Evolutionary conservation across 2,329 filamentous ascomycete species (phyloP), one percentile per base, ranked within the genome.

Genomic region (Aspergillus japonicus): DNA sequence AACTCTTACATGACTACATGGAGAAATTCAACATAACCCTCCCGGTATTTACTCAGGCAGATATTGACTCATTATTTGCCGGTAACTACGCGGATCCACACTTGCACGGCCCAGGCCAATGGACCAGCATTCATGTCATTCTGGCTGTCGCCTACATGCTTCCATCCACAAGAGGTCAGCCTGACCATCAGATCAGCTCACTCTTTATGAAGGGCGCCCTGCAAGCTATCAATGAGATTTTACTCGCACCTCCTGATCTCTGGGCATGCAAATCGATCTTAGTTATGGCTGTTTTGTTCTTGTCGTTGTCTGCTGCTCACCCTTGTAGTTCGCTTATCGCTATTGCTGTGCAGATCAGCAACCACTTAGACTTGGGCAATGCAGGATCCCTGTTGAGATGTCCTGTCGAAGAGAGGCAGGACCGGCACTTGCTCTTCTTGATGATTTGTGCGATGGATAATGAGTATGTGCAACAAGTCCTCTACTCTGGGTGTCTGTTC

Each of bases 191-290:
- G 44, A 59, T 57, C 39, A 61, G 62, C 39, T 62, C 61, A 57
- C 51, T 64, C 7, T 64, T 62, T 19, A 62, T 66, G 11, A 64
- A 66, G 47, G 63, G 63, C 26, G 64, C 62, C 1, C 26, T 66
- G 19, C 53, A 56, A 3, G 50, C 56, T 7, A 56, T 64, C 4
- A 62, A 60, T 53, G 56, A 62, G 21, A 51, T 66, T 24, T 57
- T 56, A 21, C 56, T 66, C 8, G 53, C 61, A 12, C 57, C 63
- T 16, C 62, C 64, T 5, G 58, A 60, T 47, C 23, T 66, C 4
- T 59, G 59, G 56, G 60, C 60, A 11, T 50, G 64, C 12, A 62
- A 66, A 23, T 54, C 59, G 3, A 56, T 64, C n/a, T 14, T 66
- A 19, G 56, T 60, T 21, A 58, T 66, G 60, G 50, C 52, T 14